Evolutionary conservation across 495 filamentous ascomycete genomes (phyloP).

Genomic region (Penicillium dipodomyicola): DNA sequence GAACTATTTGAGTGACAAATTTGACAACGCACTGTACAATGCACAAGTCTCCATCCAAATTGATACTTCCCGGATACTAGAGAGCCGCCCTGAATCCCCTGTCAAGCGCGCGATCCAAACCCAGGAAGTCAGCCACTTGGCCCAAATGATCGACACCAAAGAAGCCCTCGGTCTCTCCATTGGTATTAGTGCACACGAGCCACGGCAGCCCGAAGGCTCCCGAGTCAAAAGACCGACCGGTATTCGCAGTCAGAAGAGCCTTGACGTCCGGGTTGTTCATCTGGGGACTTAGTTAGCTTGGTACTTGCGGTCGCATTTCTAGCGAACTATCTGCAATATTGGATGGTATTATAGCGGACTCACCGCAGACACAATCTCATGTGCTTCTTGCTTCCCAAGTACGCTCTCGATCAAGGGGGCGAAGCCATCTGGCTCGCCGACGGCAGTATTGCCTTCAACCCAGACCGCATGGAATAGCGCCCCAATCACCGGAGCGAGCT

Average conservation of each 20-base stretch:
- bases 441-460: constrained; percentile 47
- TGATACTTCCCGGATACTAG: constrained; percentile 11
- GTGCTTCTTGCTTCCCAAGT: constrained; percentile 50
- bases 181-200: constrained; percentile 61
- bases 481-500: constrained; percentile 45
- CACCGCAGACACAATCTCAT: constrained; percentile 40
- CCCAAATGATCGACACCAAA: constrained; percentile 71
- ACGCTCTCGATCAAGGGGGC: constrained; percentile 43
- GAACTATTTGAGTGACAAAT: neutral
- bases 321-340: constrained; percentile 5
- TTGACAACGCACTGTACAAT: neutral
- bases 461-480: constrained; percentile 58
- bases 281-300: constrained; percentile 16
- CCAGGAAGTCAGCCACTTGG: constrained; percentile 61
- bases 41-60: neutral
- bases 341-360: neutral
- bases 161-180: constrained; percentile 61
- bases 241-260: constrained; percentile 50
- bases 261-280: constrained; percentile 51
- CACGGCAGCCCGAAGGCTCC: constrained; percentile 74
- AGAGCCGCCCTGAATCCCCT: constrained; percentile 31
- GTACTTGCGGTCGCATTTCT: neutral
- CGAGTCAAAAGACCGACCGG: constrained; percentile 53
- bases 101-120: constrained; percentile 43
- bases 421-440: constrained; percentile 51